Evolutionary conservation across 2,329 filamentous ascomycete species (phyloP), one percentile per base, ranked within the genome.

Genomic region (Xylariaceae sp.): DNA sequence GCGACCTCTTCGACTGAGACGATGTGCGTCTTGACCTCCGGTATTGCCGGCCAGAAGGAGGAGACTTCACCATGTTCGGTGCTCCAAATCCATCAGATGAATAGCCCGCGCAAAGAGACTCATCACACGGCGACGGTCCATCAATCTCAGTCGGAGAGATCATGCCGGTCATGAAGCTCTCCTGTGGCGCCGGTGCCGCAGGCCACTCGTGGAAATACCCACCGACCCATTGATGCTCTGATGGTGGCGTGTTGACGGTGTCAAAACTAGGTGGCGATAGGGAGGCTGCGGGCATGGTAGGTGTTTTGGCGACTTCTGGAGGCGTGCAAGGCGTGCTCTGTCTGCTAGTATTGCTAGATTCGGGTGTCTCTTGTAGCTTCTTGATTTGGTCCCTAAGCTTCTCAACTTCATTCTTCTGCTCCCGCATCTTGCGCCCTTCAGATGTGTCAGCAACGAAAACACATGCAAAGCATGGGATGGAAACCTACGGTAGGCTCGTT

Each of bases 321-420:
- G 60, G 56, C 19, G 58, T 60, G 31, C 58, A 60, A 9, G 59
- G 61, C 11, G 59, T 60, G 51, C 53, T 57, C 34, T 61, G 60
- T 37, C 62, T 59, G 50, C 59, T 64, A n/a, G 52, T 55, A 35
- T 56, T 56, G 51, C 55, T 57, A 27, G 56, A 60, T 29, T 61
- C 62, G 5, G 62, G 62, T 11, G 55, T 58, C 37, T 63, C 62
- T 37, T 64, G 62, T 12, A 64, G 51, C 42, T 60, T 59, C 51
- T 63, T 60, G 54, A 64, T 60, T 51, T 64, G 60, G 12, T 62
- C 59, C 53, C 61, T 60, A 44, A 64, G 35, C 50, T 62, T 64
- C 55, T 64, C 62, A 37, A 64, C 62, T 50, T 64, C 62, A 35
- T 62, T 64, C 55, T 62, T 64, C 47, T 63, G 56, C 45, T 63